A percentile compares a stretch with the other conserved stretches of the same genome.
These are phyloP conservation scores for Fusarium nelsonii DNA, from an alignment of 2,329 filamentous ascomycete genomes.

Conservation along the genomic window DNA sequence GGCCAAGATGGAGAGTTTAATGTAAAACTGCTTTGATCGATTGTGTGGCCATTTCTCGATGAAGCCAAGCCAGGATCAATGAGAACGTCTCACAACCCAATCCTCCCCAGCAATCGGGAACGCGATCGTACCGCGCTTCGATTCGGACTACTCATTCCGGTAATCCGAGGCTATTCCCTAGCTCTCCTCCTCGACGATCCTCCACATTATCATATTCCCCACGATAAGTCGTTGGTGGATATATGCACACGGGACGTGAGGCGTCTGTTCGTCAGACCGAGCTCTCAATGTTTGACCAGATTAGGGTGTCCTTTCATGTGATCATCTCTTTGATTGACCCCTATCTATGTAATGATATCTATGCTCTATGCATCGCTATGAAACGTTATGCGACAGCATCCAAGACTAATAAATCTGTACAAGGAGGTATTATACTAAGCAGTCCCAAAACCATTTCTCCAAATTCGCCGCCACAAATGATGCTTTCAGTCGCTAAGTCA, in stretches of 20 bases:
- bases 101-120: conserved; percentile 3
- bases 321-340: conserved; percentile 29
- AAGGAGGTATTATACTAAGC: conserved; percentile 37
- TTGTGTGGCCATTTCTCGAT: background rate
- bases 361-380: conserved; percentile 23
- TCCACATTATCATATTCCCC: conserved; percentile 23
- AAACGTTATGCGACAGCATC: conserved; percentile 24
- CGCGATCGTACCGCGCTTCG: background rate
- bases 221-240: background rate
- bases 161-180: conserved; percentile 22
- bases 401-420: conserved; percentile 24
- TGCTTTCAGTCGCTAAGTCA: conserved; percentile 31
- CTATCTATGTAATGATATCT: conserved; percentile 34
- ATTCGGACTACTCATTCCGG: conserved; percentile 39
- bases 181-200: conserved; percentile 18
- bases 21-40: background rate
- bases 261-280: background rate
- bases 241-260: background rate
- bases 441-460: conserved; percentile 24
- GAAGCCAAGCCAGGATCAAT: background rate
- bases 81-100: background rate
- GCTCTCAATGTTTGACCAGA: background rate
- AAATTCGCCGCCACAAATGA: conserved; percentile 39
- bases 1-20: background rate
- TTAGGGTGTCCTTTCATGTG: conserved; percentile 3